These are phyloP conservation scores for Nissolia schottii DNA, from an alignment of 306 rosid genomes.

Conservation along the genomic window DNA sequence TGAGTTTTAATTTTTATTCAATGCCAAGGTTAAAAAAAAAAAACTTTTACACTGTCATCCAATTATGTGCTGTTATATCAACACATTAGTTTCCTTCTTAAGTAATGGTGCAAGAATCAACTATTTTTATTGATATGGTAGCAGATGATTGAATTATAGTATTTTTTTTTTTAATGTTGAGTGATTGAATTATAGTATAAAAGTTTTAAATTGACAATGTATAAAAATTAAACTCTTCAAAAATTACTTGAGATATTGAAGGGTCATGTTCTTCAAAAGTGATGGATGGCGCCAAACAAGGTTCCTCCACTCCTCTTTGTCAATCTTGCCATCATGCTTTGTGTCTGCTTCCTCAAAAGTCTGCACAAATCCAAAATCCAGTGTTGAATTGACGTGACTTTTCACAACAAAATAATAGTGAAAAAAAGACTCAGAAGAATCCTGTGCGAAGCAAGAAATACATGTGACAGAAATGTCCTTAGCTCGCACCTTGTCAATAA, in stretches of 20 bases:
- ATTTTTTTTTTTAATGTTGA: no score
- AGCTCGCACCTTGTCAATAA: conserved; percentile 80
- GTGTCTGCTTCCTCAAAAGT: conserved; percentile 99
- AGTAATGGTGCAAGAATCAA: no score
- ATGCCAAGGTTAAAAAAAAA: no score
- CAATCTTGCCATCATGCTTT: conserved; percentile 93
- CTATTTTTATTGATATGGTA: no score
- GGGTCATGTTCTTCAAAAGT: conserved; percentile 95
- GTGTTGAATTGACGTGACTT: not conserved
- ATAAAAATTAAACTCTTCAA: no score
- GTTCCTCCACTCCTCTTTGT: conserved; percentile 98
- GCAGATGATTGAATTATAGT: no score
- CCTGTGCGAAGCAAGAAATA: not conserved
- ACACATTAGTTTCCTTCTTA: no score
- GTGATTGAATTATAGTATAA: no score
- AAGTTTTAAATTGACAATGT: no score
- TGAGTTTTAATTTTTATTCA: no score
- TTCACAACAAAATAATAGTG: not conserved
- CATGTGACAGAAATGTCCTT: not conserved
- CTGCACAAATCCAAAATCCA: conserved; percentile 33
- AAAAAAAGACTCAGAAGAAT: not conserved
- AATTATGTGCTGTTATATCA: no score
- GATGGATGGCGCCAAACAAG: conserved; percentile 93
- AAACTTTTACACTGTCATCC: no score
- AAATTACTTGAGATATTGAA: conserved; percentile 91